Conservation (phyloP, 2,329 filamentous ascomycete genomes). For the Botrytis byssoidea region DNA sequence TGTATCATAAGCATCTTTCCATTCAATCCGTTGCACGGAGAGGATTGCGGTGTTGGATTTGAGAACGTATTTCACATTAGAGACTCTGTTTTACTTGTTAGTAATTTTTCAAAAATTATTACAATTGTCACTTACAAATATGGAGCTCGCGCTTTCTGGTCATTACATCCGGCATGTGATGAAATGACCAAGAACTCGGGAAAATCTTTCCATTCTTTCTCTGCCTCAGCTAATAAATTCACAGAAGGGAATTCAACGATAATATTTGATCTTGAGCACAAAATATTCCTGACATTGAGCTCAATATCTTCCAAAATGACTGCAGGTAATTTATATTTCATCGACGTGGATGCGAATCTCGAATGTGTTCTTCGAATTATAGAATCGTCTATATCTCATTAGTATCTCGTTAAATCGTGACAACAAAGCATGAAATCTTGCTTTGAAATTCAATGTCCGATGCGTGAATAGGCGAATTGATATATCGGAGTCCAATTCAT, state of each 20-base stretch:
- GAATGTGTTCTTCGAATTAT: slow-evolving; percentile 20
- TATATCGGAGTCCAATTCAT: no score
- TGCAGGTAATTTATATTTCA: slow-evolving; percentile 28
- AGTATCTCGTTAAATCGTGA: not conserved
- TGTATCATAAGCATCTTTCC: slow-evolving; percentile 24
- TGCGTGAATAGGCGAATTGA: no score
- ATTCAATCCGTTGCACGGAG: slow-evolving; percentile 19
- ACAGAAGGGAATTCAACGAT: not conserved
- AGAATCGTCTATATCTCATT: slow-evolving; percentile 2
- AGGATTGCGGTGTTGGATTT: not conserved
- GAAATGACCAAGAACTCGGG: slow-evolving; percentile 16
- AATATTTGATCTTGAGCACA: slow-evolving; percentile 24
- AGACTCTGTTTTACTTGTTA: not conserved
- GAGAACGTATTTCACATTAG: not conserved
- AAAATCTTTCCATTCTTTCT: slow-evolving; percentile 13
- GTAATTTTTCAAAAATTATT: not conserved
- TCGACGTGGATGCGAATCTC: slow-evolving; percentile 25
- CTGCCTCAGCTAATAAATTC: not conserved
- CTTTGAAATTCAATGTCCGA: no score
- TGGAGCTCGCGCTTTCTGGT: slow-evolving; percentile 1
- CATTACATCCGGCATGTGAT: slow-evolving; percentile 18
- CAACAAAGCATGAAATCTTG: not conserved
- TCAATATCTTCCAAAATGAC: slow-evolving; percentile 29
- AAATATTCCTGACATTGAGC: slow-evolving; percentile 14
- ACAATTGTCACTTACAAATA: slow-evolving; percentile 8